Evolutionary conservation across 108 stramenopile genomes (phyloP).

Genomic region (Mayamaea pseudoterrestris): DNA sequence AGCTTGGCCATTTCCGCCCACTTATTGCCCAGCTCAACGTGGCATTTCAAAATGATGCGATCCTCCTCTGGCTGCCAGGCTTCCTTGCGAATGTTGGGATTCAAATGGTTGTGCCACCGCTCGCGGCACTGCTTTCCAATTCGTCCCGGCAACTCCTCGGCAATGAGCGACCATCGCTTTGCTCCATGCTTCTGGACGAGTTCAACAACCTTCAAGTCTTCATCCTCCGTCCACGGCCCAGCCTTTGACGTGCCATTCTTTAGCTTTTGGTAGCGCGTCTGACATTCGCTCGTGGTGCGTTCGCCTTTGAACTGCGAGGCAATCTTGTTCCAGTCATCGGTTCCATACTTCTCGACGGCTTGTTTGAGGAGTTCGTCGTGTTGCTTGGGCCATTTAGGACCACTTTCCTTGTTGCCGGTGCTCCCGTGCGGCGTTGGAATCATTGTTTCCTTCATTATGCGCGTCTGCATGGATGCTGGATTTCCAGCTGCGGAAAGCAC

Average conservation of each 20-base stretch:
- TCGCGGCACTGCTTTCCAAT: conserved; percentile 99
- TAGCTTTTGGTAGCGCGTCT: background rate
- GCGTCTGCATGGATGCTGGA: too few relatives aligned
- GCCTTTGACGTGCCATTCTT: conserved; percentile 31
- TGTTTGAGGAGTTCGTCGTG: background rate
- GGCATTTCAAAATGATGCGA: conserved; percentile 50
- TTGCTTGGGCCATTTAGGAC: conserved; percentile 2
- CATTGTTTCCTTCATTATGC: too few relatives aligned
- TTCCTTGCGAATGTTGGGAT: conserved; percentile 83
- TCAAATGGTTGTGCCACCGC: conserved; percentile 98
- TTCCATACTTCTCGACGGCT: background rate
- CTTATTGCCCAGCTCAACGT: conserved; percentile 54
- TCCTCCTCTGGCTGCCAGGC: conserved; percentile 90
- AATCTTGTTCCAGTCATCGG: background rate
- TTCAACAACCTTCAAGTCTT: conserved; percentile 71
- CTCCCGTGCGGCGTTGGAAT: too few relatives aligned
- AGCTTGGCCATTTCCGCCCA: conserved; percentile 84
- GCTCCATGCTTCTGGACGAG: conserved; percentile 55
- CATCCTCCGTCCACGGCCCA: conserved; percentile 85
- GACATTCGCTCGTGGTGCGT: background rate
- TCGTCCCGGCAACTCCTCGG: conserved; percentile 79
- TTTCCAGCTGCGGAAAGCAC: too few relatives aligned
- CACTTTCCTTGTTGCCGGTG: conserved; percentile 1
- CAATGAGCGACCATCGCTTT: conserved; percentile 82
- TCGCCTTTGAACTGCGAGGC: background rate